Evolutionary conservation across 1,139 yeast species (phyloP).

Genomic region (Kluyveromyces sp.): DNA sequence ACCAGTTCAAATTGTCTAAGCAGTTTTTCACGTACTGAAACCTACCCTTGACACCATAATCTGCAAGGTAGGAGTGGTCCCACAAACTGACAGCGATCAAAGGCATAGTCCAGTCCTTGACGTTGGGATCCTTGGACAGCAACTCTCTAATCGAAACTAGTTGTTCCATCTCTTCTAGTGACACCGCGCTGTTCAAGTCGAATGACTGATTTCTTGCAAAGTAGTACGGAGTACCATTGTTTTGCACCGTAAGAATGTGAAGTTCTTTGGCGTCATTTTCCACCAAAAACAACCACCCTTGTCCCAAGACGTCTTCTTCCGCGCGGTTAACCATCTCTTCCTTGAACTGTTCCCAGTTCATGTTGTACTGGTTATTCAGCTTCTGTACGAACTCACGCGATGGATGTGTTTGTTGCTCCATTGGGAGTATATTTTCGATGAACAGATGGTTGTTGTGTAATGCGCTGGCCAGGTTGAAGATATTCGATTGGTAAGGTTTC

Average conservation of each 20-base stretch:
- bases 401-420: constrained; percentile 37
- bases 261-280: constrained; percentile 66
- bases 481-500: constrained; percentile 58
- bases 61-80: constrained; percentile 80
- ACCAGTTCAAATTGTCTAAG: constrained; percentile 84
- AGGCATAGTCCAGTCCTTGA: constrained; percentile 68
- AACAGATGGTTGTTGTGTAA: constrained; percentile 89
- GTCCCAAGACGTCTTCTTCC: constrained; percentile 45
- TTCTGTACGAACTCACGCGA: constrained; percentile 37
- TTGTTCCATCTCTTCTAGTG: constrained; percentile 44
- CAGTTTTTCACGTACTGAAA: constrained; percentile 65
- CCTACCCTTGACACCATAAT: constrained; percentile 77
- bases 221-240: constrained; percentile 88
- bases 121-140: constrained; percentile 35
- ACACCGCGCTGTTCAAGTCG: constrained; percentile 63
- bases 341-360: constrained; percentile 29
- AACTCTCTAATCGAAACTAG: constrained; percentile 43
- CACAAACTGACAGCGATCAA: constrained; percentile 74
- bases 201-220: constrained; percentile 66
- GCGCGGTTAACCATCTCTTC: constrained; percentile 38
- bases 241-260: constrained; percentile 57
- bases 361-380: constrained; percentile 23
- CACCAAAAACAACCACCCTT: constrained; percentile 86
- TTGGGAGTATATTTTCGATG: constrained; percentile 53
- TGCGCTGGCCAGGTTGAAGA: constrained; percentile 85